Percentiles rank a stretch among this genome's conserved stretches.
phyloP scores from a whole-genome alignment of 352 stramenopile species.

The Phytophthora macrochlamydospora region DNA sequence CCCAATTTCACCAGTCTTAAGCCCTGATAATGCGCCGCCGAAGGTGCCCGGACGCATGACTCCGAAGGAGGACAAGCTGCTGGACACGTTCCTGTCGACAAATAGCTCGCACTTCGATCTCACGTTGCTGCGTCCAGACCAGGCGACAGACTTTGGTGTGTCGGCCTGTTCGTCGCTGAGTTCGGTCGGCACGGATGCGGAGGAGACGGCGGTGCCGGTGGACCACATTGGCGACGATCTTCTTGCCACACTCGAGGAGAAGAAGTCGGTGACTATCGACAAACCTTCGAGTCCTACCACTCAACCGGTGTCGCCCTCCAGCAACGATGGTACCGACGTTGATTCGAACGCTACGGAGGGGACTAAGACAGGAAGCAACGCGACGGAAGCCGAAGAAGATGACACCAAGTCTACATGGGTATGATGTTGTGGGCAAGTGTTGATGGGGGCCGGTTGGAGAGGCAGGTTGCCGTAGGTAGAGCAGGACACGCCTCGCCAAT shows the following conservation, averaged over 20 bases:
- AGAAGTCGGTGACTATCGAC: constrained; percentile 9
- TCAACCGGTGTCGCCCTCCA: constrained; percentile 32
- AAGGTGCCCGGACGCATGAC: constrained; percentile 21
- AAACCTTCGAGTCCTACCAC: constrained; percentile 18
- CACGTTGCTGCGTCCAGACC: constrained; percentile 67
- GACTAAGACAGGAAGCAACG: constrained; percentile 28
- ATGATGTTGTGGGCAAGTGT: constrained; percentile 28
- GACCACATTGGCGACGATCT: constrained; percentile 34
- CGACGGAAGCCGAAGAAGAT: constrained; percentile 17
- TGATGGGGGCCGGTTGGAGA: not conserved
- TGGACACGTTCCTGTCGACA: constrained; percentile 52
- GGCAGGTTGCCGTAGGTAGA: constrained; percentile 16
- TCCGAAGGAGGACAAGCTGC: constrained; percentile 39
- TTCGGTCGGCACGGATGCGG: constrained; percentile 30
- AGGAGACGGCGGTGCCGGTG: constrained; percentile 38
- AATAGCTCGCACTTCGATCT: constrained; percentile 76
- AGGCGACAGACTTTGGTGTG: constrained; percentile 69
- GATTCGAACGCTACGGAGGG: constrained; percentile 12
- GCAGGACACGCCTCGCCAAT: constrained; percentile 18
- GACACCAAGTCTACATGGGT: constrained; percentile 19
- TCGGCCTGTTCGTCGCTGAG: constrained; percentile 69
- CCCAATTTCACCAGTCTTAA: constrained; percentile 28
- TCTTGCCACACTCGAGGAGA: constrained; percentile 9
- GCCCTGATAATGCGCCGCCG: constrained; percentile 22
- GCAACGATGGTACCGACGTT: constrained; percentile 28